A percentile compares a stretch with the other conserved stretches of the same genome.
Conservation (phyloP, 2,329 filamentous ascomycete genomes). For the Fusarium veterinarium region DNA sequence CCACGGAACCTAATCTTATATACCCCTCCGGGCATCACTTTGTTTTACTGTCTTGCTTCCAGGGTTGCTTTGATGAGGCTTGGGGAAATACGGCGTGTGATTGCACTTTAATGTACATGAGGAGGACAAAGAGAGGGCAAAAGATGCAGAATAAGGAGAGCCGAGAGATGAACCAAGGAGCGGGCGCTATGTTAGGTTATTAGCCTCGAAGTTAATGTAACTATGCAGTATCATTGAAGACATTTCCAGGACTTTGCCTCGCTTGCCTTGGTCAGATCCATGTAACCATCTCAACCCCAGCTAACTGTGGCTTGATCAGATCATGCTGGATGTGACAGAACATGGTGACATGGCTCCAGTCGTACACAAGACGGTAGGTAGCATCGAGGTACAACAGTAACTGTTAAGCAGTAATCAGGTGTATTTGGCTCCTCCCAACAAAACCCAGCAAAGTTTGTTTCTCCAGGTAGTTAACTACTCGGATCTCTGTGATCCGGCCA, state of each 20-base stretch:
- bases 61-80: conserved; percentile 14
- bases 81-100: conserved; percentile 29
- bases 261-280: conserved; percentile 11
- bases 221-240: conserved; percentile 6
- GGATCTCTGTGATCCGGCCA: conserved; percentile 16
- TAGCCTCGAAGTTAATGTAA: conserved; percentile 32
- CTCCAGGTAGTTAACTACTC: neutral
- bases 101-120: conserved; percentile 27
- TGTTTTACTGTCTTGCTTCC: conserved; percentile 34
- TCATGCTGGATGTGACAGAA: conserved; percentile 8
- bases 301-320: conserved; percentile 8
- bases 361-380: conserved; percentile 3
- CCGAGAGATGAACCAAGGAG: conserved; percentile 16
- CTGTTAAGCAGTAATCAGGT: neutral
- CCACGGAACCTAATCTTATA: conserved; percentile 46
- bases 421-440: neutral
- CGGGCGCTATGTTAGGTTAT: conserved; percentile 9
- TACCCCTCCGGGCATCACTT: conserved; percentile 44
- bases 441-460: neutral
- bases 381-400: conserved; percentile 16
- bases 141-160: conserved; percentile 10
- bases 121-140: conserved; percentile 19
- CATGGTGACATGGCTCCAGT: conserved; percentile 11
- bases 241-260: neutral
- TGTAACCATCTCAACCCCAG: neutral